Base-by-base conservation (phyloP, 352 stramenopile species). In the Achlya hypogyna region DNA sequence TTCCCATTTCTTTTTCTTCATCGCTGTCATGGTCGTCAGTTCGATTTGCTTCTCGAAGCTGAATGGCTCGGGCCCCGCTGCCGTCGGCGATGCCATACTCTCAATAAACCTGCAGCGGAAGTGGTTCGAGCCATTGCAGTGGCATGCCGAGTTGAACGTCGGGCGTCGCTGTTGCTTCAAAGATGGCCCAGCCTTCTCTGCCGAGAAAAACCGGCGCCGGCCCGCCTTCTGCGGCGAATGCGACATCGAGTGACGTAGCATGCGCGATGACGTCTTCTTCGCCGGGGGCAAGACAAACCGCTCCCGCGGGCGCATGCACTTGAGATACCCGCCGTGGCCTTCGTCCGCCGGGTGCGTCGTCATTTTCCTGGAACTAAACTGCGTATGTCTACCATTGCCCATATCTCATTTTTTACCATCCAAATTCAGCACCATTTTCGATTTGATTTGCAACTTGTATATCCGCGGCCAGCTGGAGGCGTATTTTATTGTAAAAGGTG, bases 1-100 rank as follows among this genome's bases (percentile, higher is more conserved):
- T 58, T 67, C 60, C 60, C 60, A 67, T 29, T 67, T 67, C 60
- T 67, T 67, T 45, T 67, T 67, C 34, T 67, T 67, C 43, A 49
- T 25, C 6, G 5, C 23, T 27, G 51, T 49, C 42, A 67, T 67
- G 10, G 47, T 32, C 23, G 60, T 67, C 60, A 67, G 38, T 40
- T 67, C 60, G n/a, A 67, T 67, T 34, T 67, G 38, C 5, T 53
- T 5, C 25, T 65, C 22, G 28, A 31, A 28, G 10, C 28, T 28
- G 28, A 23, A 5, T 14, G 27, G 38, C 18, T 47, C 25, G 25
- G 12, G 25, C 25, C 2, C 31, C 49, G 25, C 27, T 4, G 27
- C 22, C 0, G 45, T 29, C 29, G 60, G 60, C 47, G 60, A 67
- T 23, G 18, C 25, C 18, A 27, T 42, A 28, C 60, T 67, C 20